Base-by-base conservation (phyloP, 2,329 filamentous ascomycete species). In the Epichloe uncinata region DNA sequence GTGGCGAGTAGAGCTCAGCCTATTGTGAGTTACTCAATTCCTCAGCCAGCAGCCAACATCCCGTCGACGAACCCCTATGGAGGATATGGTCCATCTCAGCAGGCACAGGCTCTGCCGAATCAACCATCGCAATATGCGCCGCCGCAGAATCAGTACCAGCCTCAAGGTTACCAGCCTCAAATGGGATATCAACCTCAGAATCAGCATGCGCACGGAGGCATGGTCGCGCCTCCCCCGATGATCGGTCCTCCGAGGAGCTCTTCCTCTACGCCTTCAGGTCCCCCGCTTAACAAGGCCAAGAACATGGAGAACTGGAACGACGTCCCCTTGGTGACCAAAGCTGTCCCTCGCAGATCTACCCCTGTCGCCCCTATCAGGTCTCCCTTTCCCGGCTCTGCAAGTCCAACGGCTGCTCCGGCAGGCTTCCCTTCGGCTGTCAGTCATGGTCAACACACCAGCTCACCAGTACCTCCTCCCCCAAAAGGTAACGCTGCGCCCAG, bases 221-320 rank as follows among this genome's bases (percentile, higher is more conserved):
- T 60, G 42, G 38, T 49, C 9, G 30, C 51, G 9, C 61, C 60
- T n/a, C 64, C 1, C 35, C 45, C 45, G 35, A 63, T 63, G 20
- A 58, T 59, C 47, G 66, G 66, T 16, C 69, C 72, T 50, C 69
- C 72, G 8, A 51, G 56, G 48, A 79, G 84, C 54, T 81, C 79
- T 53, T 74, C 78, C 26, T 36, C 49, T 18, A 82, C 80, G 36
- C 77, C 82, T n/a, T 84, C 86, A 12, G 75, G 75, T 22, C 74
- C 80, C 82, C 82, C 88, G 20, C 80, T 87, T 16, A 79, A 86
- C 9, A 81, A 80, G 60, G 73, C 79, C 51, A 83, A 82, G 61
- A 84, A 85, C 55, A 82, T 83, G 55, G 79, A 83, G 30, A 85
- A 86, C 58, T 98, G 93, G 93, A 98, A 98, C 58, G 93, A 98